These are phyloP conservation scores for Cladosporium sp. DNA, from an alignment of 2,329 filamentous ascomycete species.

Conservation along the genomic window DNA sequence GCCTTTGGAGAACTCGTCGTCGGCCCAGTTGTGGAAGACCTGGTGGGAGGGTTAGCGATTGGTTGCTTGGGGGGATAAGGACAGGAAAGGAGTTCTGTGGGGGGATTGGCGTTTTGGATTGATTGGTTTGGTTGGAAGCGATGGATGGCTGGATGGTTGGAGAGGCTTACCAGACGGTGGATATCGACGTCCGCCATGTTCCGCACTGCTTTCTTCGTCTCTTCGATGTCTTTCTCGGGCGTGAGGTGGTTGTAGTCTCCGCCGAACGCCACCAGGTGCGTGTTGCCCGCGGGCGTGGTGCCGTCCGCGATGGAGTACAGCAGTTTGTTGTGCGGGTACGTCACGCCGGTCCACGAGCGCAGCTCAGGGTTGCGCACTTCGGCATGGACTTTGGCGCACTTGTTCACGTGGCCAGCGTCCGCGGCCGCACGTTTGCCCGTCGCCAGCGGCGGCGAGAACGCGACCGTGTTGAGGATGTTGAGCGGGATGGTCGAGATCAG, in stretches of 20 bases:
- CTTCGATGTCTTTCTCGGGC: neutral
- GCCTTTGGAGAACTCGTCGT: neutral
- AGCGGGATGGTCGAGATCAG: slow-evolving; percentile 3
- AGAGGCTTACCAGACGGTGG: neutral
- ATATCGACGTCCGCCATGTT: neutral
- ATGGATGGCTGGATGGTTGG: neutral
- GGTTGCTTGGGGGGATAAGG: too few relatives aligned
- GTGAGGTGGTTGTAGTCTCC: neutral
- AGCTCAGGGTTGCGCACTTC: neutral
- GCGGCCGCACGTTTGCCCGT: slow-evolving; percentile 30
- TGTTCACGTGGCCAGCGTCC: slow-evolving; percentile 32
- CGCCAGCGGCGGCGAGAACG: slow-evolving; percentile 33
- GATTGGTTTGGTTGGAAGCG: too few relatives aligned
- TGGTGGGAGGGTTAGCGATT: neutral
- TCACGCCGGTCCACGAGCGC: neutral
- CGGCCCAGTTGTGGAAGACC: slow-evolving; percentile 4
- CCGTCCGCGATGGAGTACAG: neutral
- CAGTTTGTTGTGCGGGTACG: neutral
- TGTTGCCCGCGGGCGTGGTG: neutral
- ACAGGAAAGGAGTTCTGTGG: too few relatives aligned
- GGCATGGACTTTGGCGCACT: slow-evolving; percentile 32
- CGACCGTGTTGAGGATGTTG: slow-evolving; percentile 26
- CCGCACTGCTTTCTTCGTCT: neutral
- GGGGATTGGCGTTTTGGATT: too few relatives aligned
- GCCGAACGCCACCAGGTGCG: neutral